These are phyloP conservation scores for Erythrobasidium yunnanense DNA, from an alignment of 768 basidiomycete genomes.

Conservation along the genomic window DNA sequence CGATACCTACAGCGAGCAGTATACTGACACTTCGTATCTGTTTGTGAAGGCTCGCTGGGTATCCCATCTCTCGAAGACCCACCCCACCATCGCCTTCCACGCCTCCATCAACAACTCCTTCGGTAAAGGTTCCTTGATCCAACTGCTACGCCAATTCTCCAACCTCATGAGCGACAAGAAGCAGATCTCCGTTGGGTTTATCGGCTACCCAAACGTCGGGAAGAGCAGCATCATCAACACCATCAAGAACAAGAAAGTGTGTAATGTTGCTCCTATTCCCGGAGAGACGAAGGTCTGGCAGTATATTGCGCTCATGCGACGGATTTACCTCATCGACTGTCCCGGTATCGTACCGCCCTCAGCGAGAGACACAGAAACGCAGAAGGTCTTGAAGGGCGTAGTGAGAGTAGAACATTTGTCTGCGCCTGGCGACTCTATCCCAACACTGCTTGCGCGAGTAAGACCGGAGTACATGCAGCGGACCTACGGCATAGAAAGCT, in stretches of 20 bases:
- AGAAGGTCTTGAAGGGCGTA: constrained; percentile 90
- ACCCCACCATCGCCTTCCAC: constrained; percentile 95
- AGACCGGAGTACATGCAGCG: constrained; percentile 77
- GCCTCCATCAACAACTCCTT: constrained; percentile 98
- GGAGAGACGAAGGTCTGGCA: constrained; percentile 99
- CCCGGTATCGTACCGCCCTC: constrained; percentile 95
- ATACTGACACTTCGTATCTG: not conserved
- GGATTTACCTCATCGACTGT: constrained; percentile 98
- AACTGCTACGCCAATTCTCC: constrained; percentile 89
- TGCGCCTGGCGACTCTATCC: constrained; percentile 83
- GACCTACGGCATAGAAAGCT: constrained; percentile 61
- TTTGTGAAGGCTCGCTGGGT: constrained; percentile 91
- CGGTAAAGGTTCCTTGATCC: constrained; percentile 95
- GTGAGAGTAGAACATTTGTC: constrained; percentile 89
- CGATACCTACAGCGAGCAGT: not conserved
- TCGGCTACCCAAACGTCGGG: constrained; percentile 97
- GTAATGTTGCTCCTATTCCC: constrained; percentile 87
- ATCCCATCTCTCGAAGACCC: constrained; percentile 82
- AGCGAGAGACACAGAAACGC: constrained; percentile 75
- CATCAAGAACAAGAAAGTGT: constrained; percentile 93
- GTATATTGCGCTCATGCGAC: constrained; percentile 90
- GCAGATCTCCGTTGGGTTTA: constrained; percentile 94
- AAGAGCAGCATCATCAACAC: constrained; percentile 98
- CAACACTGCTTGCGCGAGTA: constrained; percentile 75
- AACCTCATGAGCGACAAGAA: constrained; percentile 97